Evolutionary conservation across 371 early-diverging fungal species (phyloP).

Genomic region (Blakeslea trispora): DNA sequence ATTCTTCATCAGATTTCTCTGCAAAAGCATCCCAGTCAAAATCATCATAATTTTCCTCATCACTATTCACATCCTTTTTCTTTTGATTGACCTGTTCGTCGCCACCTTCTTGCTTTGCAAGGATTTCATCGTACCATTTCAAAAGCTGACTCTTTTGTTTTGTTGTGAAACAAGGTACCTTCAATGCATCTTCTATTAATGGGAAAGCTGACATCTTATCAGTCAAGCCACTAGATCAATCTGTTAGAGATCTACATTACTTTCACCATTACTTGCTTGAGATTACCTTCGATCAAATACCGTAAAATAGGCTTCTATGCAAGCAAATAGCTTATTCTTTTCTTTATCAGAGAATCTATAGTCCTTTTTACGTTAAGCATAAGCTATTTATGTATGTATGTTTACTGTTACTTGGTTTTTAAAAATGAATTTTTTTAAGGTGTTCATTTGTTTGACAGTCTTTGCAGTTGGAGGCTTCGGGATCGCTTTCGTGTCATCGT

Average conservation of each 20-base stretch:
- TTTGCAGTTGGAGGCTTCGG: constrained; percentile 40
- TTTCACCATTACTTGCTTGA: too few relatives aligned
- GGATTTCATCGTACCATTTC: constrained; percentile 44
- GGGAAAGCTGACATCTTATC: constrained; percentile 26
- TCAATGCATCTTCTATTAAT: constrained; percentile 42
- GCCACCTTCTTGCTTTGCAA: constrained; percentile 30
- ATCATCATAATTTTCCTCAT: constrained; percentile 35
- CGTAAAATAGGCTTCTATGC: constrained; percentile 43
- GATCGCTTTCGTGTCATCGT: constrained; percentile 38
- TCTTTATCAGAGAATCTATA: constrained; percentile 43
- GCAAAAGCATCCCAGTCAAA: constrained; percentile 49
- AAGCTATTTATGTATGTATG: neutral
- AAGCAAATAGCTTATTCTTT: constrained; percentile 43
- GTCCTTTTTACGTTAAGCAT: constrained; percentile 18
- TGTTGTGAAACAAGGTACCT: constrained; percentile 46
- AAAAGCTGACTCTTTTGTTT: constrained; percentile 39
- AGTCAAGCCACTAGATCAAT: constrained; percentile 18
- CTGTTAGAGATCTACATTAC: too few relatives aligned
- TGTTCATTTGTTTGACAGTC: constrained; percentile 36
- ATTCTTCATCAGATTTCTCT: constrained; percentile 15
- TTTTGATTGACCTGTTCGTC: neutral
- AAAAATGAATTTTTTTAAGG: constrained; percentile 33
- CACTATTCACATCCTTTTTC: neutral
- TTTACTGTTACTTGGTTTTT: constrained; percentile 29
- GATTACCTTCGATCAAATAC: constrained; percentile 40